Evolutionary conservation across 345 rosid genomes (phyloP).

Genomic region (Acer yangbiense): DNA sequence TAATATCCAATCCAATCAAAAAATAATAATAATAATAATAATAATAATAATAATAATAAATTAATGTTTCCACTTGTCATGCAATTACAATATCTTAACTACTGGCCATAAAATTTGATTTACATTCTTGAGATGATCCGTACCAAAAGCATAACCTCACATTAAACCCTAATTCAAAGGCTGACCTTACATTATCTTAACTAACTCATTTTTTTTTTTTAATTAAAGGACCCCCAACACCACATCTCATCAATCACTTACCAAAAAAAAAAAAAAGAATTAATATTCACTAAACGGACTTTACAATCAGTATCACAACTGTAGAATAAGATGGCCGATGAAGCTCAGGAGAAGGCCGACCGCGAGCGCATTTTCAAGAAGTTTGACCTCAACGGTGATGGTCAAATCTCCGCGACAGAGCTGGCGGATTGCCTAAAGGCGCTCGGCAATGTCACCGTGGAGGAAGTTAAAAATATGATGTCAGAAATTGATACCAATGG

Average conservation of each 20-base stretch:
- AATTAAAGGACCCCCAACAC: neutral
- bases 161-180: constrained; percentile 27
- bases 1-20: too few species aligned
- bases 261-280: neutral
- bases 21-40: too few species aligned
- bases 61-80: constrained; percentile 11
- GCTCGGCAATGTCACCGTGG: constrained; percentile 61
- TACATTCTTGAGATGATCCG: constrained; percentile 34
- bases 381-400: constrained; percentile 85
- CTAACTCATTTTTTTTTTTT: neutral
- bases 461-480: constrained; percentile 82
- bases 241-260: neutral
- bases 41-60: too few species aligned
- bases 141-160: constrained; percentile 10
- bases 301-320: too few species aligned
- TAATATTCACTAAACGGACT: too few species aligned
- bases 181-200: constrained; percentile 19
- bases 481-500: constrained; percentile 88
- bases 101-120: neutral
- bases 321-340: constrained; percentile 51
- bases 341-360: constrained; percentile 47
- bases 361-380: constrained; percentile 73
- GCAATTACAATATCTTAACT: neutral
- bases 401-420: constrained; percentile 73
- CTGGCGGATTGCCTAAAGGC: constrained; percentile 73